These are phyloP conservation scores for Berkeleyomyces basicola DNA, from an alignment of 2,329 filamentous ascomycete species.

Conservation along the genomic window DNA sequence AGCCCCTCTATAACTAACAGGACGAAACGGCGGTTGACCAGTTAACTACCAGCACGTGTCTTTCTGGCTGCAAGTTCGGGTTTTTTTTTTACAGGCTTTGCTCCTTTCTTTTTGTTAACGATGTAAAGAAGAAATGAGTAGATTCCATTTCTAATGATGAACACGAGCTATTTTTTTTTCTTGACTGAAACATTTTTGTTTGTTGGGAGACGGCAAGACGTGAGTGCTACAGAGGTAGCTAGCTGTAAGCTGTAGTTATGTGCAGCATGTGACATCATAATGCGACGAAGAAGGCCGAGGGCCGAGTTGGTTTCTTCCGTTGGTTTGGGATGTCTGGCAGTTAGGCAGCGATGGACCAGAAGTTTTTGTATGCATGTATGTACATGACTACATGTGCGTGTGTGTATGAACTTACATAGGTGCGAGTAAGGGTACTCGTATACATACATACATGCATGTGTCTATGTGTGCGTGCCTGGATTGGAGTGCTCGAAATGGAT, in stretches of 20 bases:
- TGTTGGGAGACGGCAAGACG: neutral
- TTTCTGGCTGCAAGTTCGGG: neutral
- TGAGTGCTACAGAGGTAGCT: neutral
- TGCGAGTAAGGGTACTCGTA: no score
- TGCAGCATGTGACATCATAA: neutral
- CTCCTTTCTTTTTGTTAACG: conserved; percentile 2
- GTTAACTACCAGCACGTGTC: neutral
- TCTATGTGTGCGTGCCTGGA: neutral
- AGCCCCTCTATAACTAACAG: neutral
- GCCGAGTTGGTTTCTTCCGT: neutral
- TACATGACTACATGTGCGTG: no score
- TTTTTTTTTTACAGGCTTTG: conserved; percentile 5
- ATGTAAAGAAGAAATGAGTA: conserved; percentile 10
- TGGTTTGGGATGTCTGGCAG: neutral
- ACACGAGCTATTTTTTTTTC: conserved; percentile 7
- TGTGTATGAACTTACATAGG: no score
- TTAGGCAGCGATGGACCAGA: neutral
- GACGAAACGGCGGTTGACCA: neutral
- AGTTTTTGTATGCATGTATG: neutral
- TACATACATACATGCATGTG: neutral
- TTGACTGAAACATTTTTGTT: neutral
- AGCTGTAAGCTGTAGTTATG: neutral
- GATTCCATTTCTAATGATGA: conserved; percentile 10
- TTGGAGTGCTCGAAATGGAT: neutral
- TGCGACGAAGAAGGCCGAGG: neutral